Percentiles rank a stretch among this genome's conserved stretches.
Conservation (phyloP, 345 rosid genomes). For the Ailanthus altissimus region DNA sequence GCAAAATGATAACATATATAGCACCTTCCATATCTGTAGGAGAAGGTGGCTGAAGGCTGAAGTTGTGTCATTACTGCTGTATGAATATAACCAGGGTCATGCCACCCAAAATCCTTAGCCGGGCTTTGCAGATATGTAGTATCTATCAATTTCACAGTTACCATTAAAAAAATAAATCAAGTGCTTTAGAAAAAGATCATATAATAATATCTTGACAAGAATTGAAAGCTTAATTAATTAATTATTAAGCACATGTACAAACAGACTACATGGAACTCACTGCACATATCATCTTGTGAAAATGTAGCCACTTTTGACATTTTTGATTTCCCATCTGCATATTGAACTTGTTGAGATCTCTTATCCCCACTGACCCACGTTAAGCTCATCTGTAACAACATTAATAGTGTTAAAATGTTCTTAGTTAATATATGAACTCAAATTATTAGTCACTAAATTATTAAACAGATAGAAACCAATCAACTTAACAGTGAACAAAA, state of each 20-base stretch:
- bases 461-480: too few species aligned
- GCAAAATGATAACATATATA: too few species aligned
- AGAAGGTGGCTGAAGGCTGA: constrained; percentile 41
- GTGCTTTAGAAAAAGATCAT: not conserved
- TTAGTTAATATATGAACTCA: too few species aligned
- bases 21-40: constrained; percentile 70
- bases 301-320: constrained; percentile 52
- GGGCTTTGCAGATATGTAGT: constrained; percentile 35
- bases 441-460: too few species aligned
- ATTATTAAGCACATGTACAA: not conserved
- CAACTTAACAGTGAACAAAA: too few species aligned
- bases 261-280: constrained; percentile 35
- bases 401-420: too few species aligned
- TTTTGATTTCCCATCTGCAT: constrained; percentile 45
- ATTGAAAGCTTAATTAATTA: not conserved
- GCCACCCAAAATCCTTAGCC: constrained; percentile 78
- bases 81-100: constrained; percentile 69
- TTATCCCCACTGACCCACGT: constrained; percentile 71
- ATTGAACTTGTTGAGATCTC: constrained; percentile 49
- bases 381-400: constrained; percentile 51
- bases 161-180: too few species aligned
- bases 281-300: constrained; percentile 58
- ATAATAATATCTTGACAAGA: not conserved
- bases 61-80: constrained; percentile 61
- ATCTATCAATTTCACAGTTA: constrained; percentile 26